Conservation (phyloP, 805 yeast species). For the Grigorovia jiainica region DNA sequence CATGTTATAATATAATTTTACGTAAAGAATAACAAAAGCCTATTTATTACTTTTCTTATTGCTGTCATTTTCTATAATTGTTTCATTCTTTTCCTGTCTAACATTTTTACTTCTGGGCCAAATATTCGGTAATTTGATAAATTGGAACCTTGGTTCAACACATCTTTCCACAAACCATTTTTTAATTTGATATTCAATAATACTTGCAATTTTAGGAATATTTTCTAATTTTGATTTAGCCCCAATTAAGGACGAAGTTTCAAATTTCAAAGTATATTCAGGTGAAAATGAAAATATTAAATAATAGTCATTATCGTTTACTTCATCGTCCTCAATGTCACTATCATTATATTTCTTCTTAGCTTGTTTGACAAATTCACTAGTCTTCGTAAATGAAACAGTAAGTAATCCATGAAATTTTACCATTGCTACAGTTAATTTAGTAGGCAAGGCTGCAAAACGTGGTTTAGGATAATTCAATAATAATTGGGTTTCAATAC, state of each 20-base stretch:
- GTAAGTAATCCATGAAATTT: slow-evolving; percentile 86
- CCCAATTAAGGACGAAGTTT: slow-evolving; percentile 82
- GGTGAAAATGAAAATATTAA: slow-evolving; percentile 86
- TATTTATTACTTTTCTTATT: too few species aligned
- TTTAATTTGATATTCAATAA: slow-evolving; percentile 72
- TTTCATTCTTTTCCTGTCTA: slow-evolving; percentile 30
- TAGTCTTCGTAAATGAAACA: slow-evolving; percentile 48
- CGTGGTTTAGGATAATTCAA: slow-evolving; percentile 76
- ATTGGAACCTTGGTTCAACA: slow-evolving; percentile 88
- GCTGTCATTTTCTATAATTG: not conserved
- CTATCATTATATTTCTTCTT: slow-evolving; percentile 3
- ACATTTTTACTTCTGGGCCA: slow-evolving; percentile 70
- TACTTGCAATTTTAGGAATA: slow-evolving; percentile 80
- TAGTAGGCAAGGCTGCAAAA: slow-evolving; percentile 81
- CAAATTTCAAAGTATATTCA: slow-evolving; percentile 81
- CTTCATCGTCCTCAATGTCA: not conserved
- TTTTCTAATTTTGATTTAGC: slow-evolving; percentile 86
- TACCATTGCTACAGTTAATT: slow-evolving; percentile 76
- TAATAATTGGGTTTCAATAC: slow-evolving; percentile 69
- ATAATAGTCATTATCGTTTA: slow-evolving; percentile 45
- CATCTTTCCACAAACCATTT: slow-evolving; percentile 90
- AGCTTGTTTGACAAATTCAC: slow-evolving; percentile 19
- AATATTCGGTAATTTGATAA: slow-evolving; percentile 71
- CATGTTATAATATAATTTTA: too few species aligned
- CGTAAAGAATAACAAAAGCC: too few species aligned